Evolutionary conservation across 306 rosid species (phyloP), one percentile per base, ranked within the genome.

Genomic region (Hippophae tibetana): DNA sequence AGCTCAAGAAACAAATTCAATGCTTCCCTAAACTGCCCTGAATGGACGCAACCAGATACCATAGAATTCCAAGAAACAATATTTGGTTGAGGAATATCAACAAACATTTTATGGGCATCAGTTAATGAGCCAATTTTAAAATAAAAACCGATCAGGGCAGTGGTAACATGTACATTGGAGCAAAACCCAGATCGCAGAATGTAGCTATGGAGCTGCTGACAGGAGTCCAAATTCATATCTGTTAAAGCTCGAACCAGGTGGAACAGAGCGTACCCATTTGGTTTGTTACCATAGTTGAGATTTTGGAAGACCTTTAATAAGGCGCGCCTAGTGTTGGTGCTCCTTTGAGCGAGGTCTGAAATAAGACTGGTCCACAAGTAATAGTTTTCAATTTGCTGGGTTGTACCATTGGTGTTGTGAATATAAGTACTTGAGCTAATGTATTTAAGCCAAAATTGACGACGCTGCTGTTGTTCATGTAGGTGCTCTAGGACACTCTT

Each of bases 1-100:
- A 75, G 75, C 52, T 61, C 46, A 50, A 52, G 47, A 46, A 77
- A 83, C 63, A 71, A 9, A 3, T 44, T 31, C 75, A 83, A 64
- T 8, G 94, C 93, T 48, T 66, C 56, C 13, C 69, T 47, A 65
- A 66, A 79, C 59, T 66, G 63, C 53, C 86, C 80, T 10, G 67
- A 73, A 7, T 65, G 88, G 27, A 69, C 82, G 42, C 71, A 79
- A 0, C 90, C 96, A 46, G 82, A 84, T 56, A 87, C 84, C 77
- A 81, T 44, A 23, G 88, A 81, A 58, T 85, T 82, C 88, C 85
- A 81, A 57, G 94, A 68, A 65, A 85, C 80, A 7, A 79, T 76
- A 23, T 49, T 82, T 5, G 74, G 76, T 12, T 73, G 70, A 71
- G 89, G 76, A 13, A 45, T 81, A 68, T 84, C 85, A 70, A 6